These are phyloP conservation scores for Aureobasidium mangrovei DNA, from an alignment of 2,329 filamentous ascomycete species.

Conservation along the genomic window DNA sequence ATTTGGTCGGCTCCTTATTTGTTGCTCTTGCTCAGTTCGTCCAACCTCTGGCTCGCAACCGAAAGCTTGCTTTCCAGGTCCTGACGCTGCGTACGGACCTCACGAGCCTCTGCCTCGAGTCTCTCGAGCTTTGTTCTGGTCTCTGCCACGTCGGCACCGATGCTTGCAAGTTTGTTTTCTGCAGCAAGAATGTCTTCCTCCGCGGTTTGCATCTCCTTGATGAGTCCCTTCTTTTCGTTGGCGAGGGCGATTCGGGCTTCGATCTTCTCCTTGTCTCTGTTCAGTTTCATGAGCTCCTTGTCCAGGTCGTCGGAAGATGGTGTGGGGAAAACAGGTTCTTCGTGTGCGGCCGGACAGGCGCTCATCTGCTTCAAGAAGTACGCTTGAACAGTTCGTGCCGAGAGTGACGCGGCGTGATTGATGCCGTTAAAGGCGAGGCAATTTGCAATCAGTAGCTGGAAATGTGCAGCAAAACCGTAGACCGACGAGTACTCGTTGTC, in stretches of 20 bases:
- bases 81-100: too few species aligned
- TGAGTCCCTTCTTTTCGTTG: not conserved
- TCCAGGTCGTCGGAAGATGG: slow-evolving; percentile 61
- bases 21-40: too few species aligned
- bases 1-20: too few species aligned
- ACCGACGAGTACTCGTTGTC: slow-evolving; percentile 58
- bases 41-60: too few species aligned
- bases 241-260: not conserved
- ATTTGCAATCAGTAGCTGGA: slow-evolving; percentile 72
- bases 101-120: too few species aligned
- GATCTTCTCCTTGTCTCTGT: slow-evolving; percentile 28
- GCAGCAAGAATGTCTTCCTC: slow-evolving; percentile 54
- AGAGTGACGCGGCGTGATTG: slow-evolving; percentile 61
- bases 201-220: slow-evolving; percentile 18
- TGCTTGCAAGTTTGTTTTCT: too few species aligned
- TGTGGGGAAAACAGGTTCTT: slow-evolving; percentile 40
- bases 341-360: slow-evolving; percentile 68
- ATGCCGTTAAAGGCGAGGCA: slow-evolving; percentile 73
- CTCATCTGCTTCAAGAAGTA: slow-evolving; percentile 45
- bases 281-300: slow-evolving; percentile 40
- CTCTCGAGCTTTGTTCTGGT: too few species aligned
- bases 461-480: slow-evolving; percentile 64
- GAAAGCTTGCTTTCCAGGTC: too few species aligned
- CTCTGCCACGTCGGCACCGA: too few species aligned
- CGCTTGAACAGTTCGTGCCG: slow-evolving; percentile 38